Evolutionary conservation across 106 monocot genomes (phyloP).

Genomic region (Allium fistulosum): DNA sequence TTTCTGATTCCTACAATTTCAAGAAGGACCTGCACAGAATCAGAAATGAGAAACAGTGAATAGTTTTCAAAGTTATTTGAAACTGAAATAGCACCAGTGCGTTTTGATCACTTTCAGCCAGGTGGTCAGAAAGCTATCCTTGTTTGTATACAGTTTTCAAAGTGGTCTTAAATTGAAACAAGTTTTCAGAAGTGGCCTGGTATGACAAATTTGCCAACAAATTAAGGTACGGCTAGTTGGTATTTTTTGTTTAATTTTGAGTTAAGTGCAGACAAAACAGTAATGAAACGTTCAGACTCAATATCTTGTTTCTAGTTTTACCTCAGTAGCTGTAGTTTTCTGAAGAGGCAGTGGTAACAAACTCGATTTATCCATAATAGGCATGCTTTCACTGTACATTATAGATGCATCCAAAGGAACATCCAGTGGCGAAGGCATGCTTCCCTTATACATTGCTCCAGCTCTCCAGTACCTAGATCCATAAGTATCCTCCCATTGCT

Average conservation of each 20-base stretch:
- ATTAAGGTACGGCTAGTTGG: too few species aligned
- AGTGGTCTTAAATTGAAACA: too few species aligned
- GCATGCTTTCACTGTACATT: not conserved
- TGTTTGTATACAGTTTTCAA: too few species aligned
- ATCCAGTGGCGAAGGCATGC: constrained; percentile 37
- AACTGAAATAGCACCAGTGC: too few species aligned
- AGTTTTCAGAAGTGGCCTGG: too few species aligned
- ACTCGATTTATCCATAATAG: not conserved
- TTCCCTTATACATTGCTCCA: constrained; percentile 71
- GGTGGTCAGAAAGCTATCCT: too few species aligned
- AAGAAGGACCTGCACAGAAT: constrained; percentile 48
- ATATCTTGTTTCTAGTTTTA: constrained; percentile 9
- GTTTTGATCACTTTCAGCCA: too few species aligned
- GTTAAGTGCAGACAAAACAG: too few species aligned
- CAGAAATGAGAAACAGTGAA: not conserved
- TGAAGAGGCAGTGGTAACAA: constrained; percentile 25
- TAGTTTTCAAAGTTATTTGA: too few species aligned
- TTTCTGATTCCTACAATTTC: constrained; percentile 57
- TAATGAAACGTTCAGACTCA: too few species aligned
- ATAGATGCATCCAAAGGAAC: constrained; percentile 10
- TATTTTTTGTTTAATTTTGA: too few species aligned
- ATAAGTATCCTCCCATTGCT: constrained; percentile 70
- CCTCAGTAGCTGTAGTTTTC: constrained; percentile 50
- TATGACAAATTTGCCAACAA: too few species aligned
- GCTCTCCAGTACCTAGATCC: constrained; percentile 87